Evolutionary conservation across 371 early-diverging fungal genomes (phyloP), one percentile per base, ranked within the genome.

Genomic region (Mortierella polycephala): DNA sequence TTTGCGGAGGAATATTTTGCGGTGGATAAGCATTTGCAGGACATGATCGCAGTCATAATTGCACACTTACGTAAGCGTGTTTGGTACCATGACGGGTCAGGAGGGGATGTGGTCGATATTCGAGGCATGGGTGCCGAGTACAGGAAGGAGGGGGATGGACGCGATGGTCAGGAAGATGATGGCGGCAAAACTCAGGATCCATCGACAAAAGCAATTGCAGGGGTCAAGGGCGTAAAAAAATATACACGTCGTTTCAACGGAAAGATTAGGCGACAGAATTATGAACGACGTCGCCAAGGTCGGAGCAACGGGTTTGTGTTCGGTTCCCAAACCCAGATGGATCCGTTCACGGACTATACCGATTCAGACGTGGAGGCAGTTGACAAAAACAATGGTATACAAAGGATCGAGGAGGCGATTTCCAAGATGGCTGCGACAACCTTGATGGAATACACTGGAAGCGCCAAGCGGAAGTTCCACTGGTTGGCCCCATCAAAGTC

Each of bases 41-140:
- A 74, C 40, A 74, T 74, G 75, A 69, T 74, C 13, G 75, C 75
- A 4, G 66, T 47, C 14, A 69, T 74, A 18, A 62, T 74, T 39
- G 65, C 64, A 1, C 65, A 69, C 30, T 53, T 74, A 14, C 49
- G 75, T 16, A 69, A 57, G 21, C 64, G 58, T 0, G 57, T 69
- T 0, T 74, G 75, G 75, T 60, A 65, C 30, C 60, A 74, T 53
- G 23, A 60, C 23, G 75, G 75, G 0, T 69, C 69, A 30, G 75
- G 75, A 3, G 75, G 75, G 5, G 69, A 74, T 37, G 40, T 61
- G 20, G 65, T 74, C 16, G 57, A 62, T 8, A 69, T 69, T 20
- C n/a, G 46, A 44, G 47, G 51, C 14, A 74, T 74, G 69, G 75
- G 62, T 16, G 67, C 45, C 7, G 64, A 73, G 10, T 58, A 46